Conservation (phyloP, 1,284 basidiomycete species). For the Ceraceosorus bombacis region DNA sequence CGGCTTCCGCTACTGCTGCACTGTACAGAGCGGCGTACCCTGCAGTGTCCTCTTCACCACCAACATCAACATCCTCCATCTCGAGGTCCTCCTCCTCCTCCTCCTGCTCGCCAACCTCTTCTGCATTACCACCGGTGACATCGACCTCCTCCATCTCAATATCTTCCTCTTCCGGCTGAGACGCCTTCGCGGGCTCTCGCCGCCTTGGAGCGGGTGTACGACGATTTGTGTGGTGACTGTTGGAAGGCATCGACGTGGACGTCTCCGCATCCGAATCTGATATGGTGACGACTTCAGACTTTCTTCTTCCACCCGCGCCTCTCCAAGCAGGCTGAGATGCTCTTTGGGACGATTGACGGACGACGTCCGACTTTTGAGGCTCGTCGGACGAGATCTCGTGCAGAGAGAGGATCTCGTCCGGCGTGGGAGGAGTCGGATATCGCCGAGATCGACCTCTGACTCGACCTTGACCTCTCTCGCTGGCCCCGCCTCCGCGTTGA, state of each 20-base stretch:
- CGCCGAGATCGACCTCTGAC: background rate
- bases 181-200: background rate
- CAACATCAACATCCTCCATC: conserved; percentile 30
- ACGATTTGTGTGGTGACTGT: no score
- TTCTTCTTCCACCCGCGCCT: no score
- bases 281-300: no score
- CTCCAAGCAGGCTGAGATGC: no score
- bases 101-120: background rate
- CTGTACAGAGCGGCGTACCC: conserved; percentile 26
- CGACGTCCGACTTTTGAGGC: no score
- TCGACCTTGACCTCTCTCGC: no score
- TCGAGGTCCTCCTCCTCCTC: conserved; percentile 22
- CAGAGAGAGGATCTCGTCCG: background rate
- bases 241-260: background rate
- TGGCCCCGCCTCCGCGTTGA: no score
- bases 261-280: background rate
- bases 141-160: background rate
- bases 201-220: background rate
- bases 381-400: background rate
- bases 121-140: background rate
- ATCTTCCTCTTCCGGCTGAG: background rate
- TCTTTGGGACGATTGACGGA: no score
- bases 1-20: conserved; percentile 15
- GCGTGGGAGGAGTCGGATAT: background rate
- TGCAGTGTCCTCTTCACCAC: conserved; percentile 3